These are phyloP conservation scores for Magnolia officinalis DNA, from an alignment of 164 flowering plant species.

Conservation along the genomic window DNA sequence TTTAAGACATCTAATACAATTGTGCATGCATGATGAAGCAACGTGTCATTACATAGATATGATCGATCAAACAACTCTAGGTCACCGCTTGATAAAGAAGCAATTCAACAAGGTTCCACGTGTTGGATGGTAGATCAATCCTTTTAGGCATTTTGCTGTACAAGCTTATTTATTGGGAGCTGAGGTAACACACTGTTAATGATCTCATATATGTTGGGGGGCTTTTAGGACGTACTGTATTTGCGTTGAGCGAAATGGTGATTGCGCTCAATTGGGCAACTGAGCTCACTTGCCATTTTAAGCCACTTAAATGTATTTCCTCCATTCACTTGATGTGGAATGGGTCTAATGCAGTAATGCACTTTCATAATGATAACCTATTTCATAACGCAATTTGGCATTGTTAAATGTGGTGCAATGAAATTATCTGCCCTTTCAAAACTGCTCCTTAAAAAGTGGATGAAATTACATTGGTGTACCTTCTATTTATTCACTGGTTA, in stretches of 20 bases:
- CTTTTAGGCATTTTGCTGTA: conserved; percentile 95
- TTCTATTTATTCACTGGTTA: no score
- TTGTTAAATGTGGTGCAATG: no score
- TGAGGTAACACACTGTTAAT: conserved; percentile 43
- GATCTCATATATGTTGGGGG: background rate
- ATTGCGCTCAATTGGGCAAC: no score
- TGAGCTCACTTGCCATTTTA: background rate
- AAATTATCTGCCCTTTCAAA: no score
- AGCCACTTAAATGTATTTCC: background rate
- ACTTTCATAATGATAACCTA: no score
- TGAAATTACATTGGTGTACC: no score
- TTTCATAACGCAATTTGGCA: no score
- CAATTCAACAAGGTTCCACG: conserved; percentile 72
- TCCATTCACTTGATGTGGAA: background rate
- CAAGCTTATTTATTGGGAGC: conserved; percentile 89
- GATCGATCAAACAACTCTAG: conserved; percentile 95
- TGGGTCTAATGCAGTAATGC: no score
- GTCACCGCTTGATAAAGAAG: no score
- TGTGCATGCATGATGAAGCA: conserved; percentile 98
- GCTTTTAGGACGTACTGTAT: background rate
- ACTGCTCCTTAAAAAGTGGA: no score
- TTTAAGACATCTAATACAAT: no score
- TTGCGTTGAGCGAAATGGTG: background rate
- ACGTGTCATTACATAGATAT: conserved; percentile 79
- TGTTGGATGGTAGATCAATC: conserved; percentile 96